Evolutionary conservation across 495 filamentous ascomycete species (phyloP).

Genomic region (Talaromyces trachyspermus): DNA sequence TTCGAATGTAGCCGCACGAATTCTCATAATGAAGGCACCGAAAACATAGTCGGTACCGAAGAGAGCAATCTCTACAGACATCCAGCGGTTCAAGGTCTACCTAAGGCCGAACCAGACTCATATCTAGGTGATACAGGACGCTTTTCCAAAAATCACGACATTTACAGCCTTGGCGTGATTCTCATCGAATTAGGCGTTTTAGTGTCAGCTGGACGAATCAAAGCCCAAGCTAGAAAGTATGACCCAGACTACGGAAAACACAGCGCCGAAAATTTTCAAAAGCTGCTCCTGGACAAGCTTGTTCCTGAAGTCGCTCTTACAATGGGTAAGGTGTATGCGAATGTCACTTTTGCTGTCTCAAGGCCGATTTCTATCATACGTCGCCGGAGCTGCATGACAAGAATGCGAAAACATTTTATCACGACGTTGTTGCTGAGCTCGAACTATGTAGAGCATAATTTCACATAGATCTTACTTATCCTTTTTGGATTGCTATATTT

Average conservation of each 20-base stretch:
- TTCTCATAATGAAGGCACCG: conserved; percentile 2
- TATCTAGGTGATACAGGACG: not conserved
- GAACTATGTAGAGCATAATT: not conserved
- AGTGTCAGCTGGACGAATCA: conserved; percentile 3
- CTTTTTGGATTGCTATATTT: not conserved
- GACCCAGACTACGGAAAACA: not conserved
- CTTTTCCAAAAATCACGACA: conserved; percentile 16
- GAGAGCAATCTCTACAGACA: conserved; percentile 19
- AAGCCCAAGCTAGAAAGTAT: not conserved
- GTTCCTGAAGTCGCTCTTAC: conserved; percentile 1
- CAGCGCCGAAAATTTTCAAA: not conserved
- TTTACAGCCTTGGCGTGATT: conserved; percentile 17
- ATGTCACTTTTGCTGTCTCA: conserved; percentile 2
- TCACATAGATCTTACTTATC: not conserved
- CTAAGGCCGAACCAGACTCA: not conserved
- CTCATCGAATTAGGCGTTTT: conserved; percentile 17
- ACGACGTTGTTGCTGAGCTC: not conserved
- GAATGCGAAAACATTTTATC: not conserved
- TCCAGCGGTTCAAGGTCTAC: conserved; percentile 10
- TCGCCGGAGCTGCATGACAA: not conserved
- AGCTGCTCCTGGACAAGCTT: not conserved
- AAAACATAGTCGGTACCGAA: conserved; percentile 8
- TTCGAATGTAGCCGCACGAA: conserved; percentile 16
- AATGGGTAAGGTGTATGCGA: not conserved
- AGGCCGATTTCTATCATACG: not conserved